Conservation (phyloP, 805 yeast genomes). For the Wickerhamomyces rabaulensis region DNA sequence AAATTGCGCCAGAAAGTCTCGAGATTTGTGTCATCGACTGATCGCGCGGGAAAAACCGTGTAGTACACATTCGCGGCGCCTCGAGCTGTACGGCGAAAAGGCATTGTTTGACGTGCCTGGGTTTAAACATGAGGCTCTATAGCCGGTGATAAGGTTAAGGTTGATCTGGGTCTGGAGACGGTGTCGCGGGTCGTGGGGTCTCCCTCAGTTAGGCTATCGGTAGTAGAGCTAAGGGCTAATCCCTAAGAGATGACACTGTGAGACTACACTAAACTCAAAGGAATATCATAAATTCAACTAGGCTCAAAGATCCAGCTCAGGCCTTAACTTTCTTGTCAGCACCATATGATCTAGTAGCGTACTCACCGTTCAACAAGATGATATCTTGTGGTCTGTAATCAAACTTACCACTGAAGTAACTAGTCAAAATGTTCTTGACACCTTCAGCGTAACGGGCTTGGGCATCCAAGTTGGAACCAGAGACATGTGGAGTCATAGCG, state of each 20-base stretch:
- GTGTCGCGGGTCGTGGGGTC: too few relatives aligned
- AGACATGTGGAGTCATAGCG: conserved; percentile 80
- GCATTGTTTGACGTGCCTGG: too few relatives aligned
- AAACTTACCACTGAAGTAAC: conserved; percentile 54
- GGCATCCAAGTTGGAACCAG: conserved; percentile 79
- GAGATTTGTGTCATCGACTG: not conserved
- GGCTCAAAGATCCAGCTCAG: not conserved
- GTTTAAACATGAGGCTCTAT: too few relatives aligned
- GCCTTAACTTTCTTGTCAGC: conserved; percentile 31
- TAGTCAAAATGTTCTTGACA: conserved; percentile 55
- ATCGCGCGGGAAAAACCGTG: not conserved
- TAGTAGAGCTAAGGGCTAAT: too few relatives aligned
- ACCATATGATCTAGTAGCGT: conserved; percentile 73
- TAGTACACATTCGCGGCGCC: not conserved
- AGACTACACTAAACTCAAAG: too few relatives aligned
- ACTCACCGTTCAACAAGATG: conserved; percentile 65
- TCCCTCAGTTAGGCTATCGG: too few relatives aligned
- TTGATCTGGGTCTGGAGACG: too few relatives aligned
- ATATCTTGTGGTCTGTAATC: conserved; percentile 76
- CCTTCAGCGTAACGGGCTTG: conserved; percentile 72
- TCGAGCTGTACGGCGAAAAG: not conserved
- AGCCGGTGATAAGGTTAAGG: too few relatives aligned
- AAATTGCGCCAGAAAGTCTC: not conserved
- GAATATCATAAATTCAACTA: too few relatives aligned
- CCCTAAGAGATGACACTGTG: too few relatives aligned